phyloP scores from a whole-genome alignment of 208 protist genomes.

The Crithidia expoeki region DNA sequence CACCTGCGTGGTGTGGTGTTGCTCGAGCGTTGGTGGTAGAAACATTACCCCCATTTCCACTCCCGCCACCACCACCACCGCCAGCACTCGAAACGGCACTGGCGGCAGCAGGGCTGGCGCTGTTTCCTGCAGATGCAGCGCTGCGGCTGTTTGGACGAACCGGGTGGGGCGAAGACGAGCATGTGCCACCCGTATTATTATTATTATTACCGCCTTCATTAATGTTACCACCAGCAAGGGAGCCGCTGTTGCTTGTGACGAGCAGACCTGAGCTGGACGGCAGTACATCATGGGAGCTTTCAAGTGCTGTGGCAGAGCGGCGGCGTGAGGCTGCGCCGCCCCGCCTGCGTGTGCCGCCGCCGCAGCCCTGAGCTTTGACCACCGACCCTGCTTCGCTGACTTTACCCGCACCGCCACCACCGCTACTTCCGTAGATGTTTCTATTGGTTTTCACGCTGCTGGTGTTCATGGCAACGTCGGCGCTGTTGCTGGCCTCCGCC shows the following conservation, averaged over 20 bases:
- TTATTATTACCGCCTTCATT: slow-evolving; percentile 7
- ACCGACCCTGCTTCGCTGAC: not conserved
- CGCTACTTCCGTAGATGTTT: not conserved
- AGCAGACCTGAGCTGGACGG: slow-evolving; percentile 14
- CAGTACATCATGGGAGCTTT: slow-evolving; percentile 27
- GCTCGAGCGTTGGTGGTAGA: not conserved
- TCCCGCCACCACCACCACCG: not conserved
- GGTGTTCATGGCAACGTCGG: not conserved
- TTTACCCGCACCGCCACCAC: not conserved
- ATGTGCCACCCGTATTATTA: slow-evolving; percentile 12
- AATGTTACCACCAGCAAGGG: not conserved
- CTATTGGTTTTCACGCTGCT: not conserved
- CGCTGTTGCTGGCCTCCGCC: slow-evolving; percentile 17
- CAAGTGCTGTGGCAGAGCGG: slow-evolving; percentile 8
- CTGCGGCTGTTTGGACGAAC: slow-evolving; percentile 21
- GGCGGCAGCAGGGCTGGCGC: not conserved
- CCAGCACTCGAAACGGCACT: not conserved
- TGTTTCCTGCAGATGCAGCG: not conserved
- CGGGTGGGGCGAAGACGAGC: slow-evolving; percentile 26
- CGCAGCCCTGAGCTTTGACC: not conserved
- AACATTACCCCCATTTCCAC: too few species aligned
- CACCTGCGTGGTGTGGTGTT: slow-evolving; percentile 17
- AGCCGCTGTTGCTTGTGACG: slow-evolving; percentile 25
- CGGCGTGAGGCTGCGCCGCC: slow-evolving; percentile 3
- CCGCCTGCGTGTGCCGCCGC: not conserved